Percentiles rank a stretch among this genome's conserved stretches.
These are phyloP conservation scores for Ophiognomonia clavigignenti-juglandacearum DNA, from an alignment of 2,329 filamentous ascomycete genomes.

Conservation along the genomic window DNA sequence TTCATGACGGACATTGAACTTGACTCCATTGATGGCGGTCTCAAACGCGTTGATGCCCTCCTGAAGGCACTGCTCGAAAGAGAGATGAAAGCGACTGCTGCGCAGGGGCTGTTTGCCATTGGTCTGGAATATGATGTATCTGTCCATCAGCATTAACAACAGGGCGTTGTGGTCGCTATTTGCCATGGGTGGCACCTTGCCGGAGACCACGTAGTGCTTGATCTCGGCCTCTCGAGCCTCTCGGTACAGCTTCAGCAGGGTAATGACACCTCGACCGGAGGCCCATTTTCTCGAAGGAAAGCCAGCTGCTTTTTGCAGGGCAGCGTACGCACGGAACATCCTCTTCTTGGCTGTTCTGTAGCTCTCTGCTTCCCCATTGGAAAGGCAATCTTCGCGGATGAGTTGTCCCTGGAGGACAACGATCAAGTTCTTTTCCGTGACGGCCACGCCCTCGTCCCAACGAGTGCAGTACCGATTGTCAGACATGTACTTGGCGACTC, in stretches of 20 bases:
- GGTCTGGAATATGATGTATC: not conserved
- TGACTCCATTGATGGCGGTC: not conserved
- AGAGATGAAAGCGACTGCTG: not conserved
- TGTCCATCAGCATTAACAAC: not conserved
- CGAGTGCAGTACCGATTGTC: not conserved
- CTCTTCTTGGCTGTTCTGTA: not conserved
- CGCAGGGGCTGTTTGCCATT: not conserved
- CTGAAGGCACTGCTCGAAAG: not conserved
- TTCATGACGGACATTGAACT: not conserved
- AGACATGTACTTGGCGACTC: constrained; percentile 8
- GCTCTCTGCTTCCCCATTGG: not conserved
- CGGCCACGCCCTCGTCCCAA: not conserved
- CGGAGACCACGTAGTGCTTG: not conserved
- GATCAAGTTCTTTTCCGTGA: not conserved
- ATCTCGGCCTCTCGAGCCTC: not conserved
- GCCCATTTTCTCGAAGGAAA: not conserved
- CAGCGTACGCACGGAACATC: not conserved
- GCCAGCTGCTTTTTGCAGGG: not conserved
- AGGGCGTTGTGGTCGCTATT: not conserved
- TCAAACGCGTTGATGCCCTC: not conserved
- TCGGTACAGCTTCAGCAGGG: not conserved
- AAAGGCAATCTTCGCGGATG: not conserved
- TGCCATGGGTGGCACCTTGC: not conserved
- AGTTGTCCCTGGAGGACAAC: not conserved
- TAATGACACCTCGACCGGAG: not conserved